Evolutionary conservation across 2,329 filamentous ascomycete species (phyloP), one percentile per base, ranked within the genome.

Genomic region (Torrubiellomyces zombiae): DNA sequence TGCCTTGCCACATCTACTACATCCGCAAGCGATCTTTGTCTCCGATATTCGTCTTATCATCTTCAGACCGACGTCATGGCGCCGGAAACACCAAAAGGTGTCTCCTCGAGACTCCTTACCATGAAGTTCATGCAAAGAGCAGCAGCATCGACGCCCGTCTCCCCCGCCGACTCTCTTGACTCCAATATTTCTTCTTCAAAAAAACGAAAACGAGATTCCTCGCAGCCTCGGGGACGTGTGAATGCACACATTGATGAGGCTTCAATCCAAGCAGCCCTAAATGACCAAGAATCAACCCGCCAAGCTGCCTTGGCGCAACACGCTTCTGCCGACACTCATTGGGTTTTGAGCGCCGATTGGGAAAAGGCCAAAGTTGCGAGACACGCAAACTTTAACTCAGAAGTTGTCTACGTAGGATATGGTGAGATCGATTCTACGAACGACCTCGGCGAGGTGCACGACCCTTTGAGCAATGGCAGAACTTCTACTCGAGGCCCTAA

Each of bases 41-140:
- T n/a, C n/a, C n/a, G n/a, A n/a, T n/a, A n/a, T n/a, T n/a, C n/a
- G n/a, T n/a, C n/a, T n/a, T n/a, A n/a, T n/a, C n/a, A n/a, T n/a
- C n/a, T n/a, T n/a, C n/a, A 21, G 21, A 7, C 18, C 9, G 7
- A 25, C 23, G 36, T 7, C 23, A 61, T 63, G 48, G 50, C 62
- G 38, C 52, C 62, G 32, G 53, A 60, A 43, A 71, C 59, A 31
- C 58, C 68, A 23, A 67, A 67, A 50, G 63, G 62, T 22, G 83
- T 91, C 72, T 93, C 85, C 34, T 85, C 77, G 30, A 74, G 83
- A 37, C 73, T 94, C 23, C 63, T 91, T 44, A 85, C 79, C 18
- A 94, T 93, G 83, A 92, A 92, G 58, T 94, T 94, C 47, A 94
- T 94, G 85, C 85, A 92, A 59, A 70, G 85, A 41, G 78, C 79